These are phyloP conservation scores for Patellifolia procumbens DNA, from an alignment of 179 eudicot species.

Conservation along the genomic window DNA sequence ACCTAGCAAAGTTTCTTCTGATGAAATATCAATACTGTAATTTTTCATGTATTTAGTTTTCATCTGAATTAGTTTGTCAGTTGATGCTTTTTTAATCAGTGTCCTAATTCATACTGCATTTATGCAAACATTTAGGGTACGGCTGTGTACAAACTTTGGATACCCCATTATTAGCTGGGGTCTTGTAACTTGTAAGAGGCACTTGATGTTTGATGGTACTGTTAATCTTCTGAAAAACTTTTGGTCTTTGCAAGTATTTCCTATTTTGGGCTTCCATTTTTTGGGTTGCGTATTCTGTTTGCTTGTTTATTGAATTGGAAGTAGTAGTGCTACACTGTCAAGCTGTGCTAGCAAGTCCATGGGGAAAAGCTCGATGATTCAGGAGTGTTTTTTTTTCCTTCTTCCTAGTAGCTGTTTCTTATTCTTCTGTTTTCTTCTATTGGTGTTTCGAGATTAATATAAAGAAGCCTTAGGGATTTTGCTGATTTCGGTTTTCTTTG, in stretches of 20 bases:
- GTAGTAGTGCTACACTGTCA: background rate
- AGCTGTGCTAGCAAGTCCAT: background rate
- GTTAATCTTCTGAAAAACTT: background rate
- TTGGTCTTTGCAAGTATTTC: background rate
- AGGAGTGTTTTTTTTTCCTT: background rate
- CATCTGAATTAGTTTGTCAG: background rate
- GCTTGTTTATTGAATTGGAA: background rate
- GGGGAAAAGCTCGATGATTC: background rate
- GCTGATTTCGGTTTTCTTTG: constrained; percentile 17
- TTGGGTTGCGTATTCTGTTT: background rate
- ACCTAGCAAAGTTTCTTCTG: background rate
- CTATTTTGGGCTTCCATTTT: background rate
- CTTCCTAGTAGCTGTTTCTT: background rate
- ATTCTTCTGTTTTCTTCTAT: background rate
- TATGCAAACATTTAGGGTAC: background rate
- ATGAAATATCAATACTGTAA: background rate
- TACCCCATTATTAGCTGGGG: background rate
- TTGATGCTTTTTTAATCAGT: background rate
- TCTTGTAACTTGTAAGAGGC: background rate
- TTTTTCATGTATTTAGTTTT: no score
- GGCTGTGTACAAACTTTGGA: background rate
- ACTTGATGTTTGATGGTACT: background rate
- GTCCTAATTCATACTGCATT: background rate
- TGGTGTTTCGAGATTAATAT: constrained; percentile 1
- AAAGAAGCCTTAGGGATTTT: constrained; percentile 9